A percentile compares a stretch with the other conserved stretches of the same genome.
Evolutionary conservation across 1,284 basidiomycete species (phyloP).

Genomic region (Rhodotorula sp.): DNA sequence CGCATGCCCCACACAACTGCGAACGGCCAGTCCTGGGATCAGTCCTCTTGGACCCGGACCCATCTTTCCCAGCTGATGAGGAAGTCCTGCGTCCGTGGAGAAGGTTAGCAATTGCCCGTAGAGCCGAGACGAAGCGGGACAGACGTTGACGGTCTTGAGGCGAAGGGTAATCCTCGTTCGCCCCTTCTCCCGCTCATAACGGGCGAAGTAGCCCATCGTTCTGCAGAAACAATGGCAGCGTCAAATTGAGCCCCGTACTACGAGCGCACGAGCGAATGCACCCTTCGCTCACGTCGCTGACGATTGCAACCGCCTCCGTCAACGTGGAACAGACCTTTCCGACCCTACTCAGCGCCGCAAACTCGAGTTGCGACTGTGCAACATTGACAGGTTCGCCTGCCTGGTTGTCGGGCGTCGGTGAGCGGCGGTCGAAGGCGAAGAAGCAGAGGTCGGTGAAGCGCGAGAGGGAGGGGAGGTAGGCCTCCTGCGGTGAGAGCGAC

Average conservation of each 20-base stretch:
- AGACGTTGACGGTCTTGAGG: conserved; percentile 17
- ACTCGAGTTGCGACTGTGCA: conserved; percentile 22
- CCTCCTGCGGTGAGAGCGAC: conserved; percentile 1
- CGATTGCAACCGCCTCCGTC: conserved; percentile 30
- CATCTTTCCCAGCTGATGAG: conserved; percentile 24
- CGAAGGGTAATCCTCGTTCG: conserved; percentile 9
- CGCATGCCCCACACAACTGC: too few relatives aligned
- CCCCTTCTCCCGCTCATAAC: conserved; percentile 5
- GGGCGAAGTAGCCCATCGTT: conserved; percentile 23
- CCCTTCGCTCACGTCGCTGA: conserved; percentile 29
- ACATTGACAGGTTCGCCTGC: neutral
- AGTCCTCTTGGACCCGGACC: conserved; percentile 25
- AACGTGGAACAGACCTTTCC: conserved; percentile 3
- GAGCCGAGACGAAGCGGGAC: neutral
- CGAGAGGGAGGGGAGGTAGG: conserved; percentile 23
- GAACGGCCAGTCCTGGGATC: neutral
- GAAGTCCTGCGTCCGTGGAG: conserved; percentile 16
- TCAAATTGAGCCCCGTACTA: too few relatives aligned
- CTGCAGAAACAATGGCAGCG: neutral
- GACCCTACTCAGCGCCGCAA: conserved; percentile 11
- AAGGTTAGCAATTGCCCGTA: neutral
- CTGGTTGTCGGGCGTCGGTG: neutral
- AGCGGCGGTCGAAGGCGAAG: conserved; percentile 31
- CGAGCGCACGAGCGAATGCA: neutral
- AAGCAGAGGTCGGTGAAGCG: conserved; percentile 18